Conservation (phyloP, 192 early-diverging fungal species). For the Coemansia sp. region DNA sequence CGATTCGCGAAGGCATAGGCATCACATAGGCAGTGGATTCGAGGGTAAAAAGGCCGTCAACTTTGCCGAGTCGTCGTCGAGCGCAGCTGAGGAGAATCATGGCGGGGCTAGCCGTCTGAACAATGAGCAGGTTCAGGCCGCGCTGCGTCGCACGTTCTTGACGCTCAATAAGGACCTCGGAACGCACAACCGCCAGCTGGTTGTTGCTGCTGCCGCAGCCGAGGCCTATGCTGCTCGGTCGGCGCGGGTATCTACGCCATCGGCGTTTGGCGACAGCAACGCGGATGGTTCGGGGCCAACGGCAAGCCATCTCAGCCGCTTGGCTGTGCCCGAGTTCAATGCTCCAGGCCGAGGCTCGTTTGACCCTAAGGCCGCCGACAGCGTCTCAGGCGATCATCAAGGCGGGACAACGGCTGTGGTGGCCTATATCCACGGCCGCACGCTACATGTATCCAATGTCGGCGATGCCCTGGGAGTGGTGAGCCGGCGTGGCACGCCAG, state of each 20-base stretch:
- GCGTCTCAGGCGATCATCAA: conserved; percentile 43
- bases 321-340: conserved; percentile 23
- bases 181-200: conserved; percentile 50
- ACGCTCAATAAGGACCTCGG: conserved; percentile 80
- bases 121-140: conserved; percentile 53
- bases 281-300: background rate
- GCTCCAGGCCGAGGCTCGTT: conserved; percentile 26
- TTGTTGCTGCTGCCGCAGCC: conserved; percentile 40
- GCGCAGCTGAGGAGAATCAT: conserved; percentile 13
- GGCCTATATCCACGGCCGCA: conserved; percentile 73
- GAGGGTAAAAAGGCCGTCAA: conserved; percentile 41
- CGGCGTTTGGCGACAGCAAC: conserved; percentile 1
- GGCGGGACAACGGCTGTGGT: conserved; percentile 79
- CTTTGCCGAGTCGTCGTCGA: conserved; percentile 28
- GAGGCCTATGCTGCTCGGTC: conserved; percentile 37
- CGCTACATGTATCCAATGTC: conserved; percentile 81
- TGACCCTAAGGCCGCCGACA: conserved; percentile 22
- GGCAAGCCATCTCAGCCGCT: background rate
- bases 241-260: conserved; percentile 18
- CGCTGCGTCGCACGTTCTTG: conserved; percentile 81
- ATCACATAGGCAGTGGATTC: background rate
- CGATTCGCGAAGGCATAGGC: conserved; percentile 5
- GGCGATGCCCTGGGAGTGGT: conserved; percentile 82
- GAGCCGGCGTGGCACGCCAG: conserved; percentile 66
- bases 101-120: conserved; percentile 20